Evolutionary conservation across 2,329 filamentous ascomycete species (phyloP).

Genomic region (Tolypocladium capitatum): DNA sequence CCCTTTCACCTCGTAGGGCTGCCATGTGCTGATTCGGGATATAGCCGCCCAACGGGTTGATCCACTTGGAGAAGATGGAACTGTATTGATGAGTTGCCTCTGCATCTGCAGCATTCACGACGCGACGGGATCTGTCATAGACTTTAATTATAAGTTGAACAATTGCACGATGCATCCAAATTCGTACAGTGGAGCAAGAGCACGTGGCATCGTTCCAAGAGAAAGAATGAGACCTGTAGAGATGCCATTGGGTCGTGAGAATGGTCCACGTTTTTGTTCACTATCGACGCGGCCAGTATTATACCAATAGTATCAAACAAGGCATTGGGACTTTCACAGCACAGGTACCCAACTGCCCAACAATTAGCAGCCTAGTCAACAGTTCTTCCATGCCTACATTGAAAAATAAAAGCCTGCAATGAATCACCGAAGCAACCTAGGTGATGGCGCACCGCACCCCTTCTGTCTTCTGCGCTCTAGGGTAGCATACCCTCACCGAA

Average conservation of each 20-base stretch:
- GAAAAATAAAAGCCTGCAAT: neutral
- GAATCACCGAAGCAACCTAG: neutral
- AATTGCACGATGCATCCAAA: neutral
- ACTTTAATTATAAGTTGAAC: neutral
- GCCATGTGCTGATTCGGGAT: conserved; percentile 8
- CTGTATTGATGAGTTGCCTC: conserved; percentile 14
- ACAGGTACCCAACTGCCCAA: neutral
- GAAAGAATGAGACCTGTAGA: neutral
- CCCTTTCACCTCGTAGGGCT: neutral
- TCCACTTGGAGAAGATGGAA: conserved; percentile 45
- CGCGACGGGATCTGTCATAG: neutral
- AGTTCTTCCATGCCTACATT: neutral
- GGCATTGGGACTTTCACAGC: too few species aligned
- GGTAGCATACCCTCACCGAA: neutral
- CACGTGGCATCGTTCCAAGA: too few species aligned
- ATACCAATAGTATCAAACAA: too few species aligned
- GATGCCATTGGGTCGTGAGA: too few species aligned
- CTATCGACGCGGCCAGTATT: too few species aligned
- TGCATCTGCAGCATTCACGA: neutral
- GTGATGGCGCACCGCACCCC: too few species aligned
- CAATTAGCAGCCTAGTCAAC: neutral
- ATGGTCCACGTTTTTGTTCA: too few species aligned
- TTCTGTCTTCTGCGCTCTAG: neutral
- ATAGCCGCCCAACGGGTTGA: conserved; percentile 50
- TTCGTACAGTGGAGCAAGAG: neutral